phyloP scores from a whole-genome alignment of 129 eudicot species.

The Heracleum sosnowskyi region DNA sequence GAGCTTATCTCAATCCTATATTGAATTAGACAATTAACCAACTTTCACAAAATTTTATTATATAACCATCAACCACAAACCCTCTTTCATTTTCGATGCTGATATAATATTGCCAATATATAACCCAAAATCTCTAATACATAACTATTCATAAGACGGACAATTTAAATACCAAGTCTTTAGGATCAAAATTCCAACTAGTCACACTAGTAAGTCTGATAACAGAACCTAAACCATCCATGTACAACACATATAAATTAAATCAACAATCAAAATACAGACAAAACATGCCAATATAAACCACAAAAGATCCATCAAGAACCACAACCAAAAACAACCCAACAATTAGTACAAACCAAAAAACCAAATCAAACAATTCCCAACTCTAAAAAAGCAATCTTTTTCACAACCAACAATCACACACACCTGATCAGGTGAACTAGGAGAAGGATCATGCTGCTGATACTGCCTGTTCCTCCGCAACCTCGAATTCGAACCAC shows the following conservation, averaged over 20 bases:
- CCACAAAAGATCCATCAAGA: constrained; percentile 4
- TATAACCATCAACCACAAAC: not conserved
- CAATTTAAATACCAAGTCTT: not conserved
- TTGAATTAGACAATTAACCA: not conserved
- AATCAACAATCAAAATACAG: not conserved
- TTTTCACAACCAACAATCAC: not conserved
- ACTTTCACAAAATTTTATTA: not conserved
- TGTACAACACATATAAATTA: not conserved
- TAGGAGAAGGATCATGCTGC: constrained; percentile 54
- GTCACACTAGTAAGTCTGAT: not conserved
- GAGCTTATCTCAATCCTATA: not conserved
- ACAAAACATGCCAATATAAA: not conserved
- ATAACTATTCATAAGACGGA: not conserved
- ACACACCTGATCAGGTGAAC: constrained; percentile 53
- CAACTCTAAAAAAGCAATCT: not conserved
- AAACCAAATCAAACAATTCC: not conserved
- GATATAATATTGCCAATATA: not conserved
- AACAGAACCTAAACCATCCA: not conserved
- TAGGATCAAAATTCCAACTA: not conserved
- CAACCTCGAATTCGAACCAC: constrained; percentile 35
- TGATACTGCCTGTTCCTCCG: constrained; percentile 44
- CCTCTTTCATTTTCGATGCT: not conserved
- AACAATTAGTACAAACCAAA: constrained; percentile 4
- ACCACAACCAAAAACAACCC: not conserved
- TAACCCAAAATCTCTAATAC: not conserved